Percentiles rank a stretch among this genome's conserved stretches.
phyloP scores from a whole-genome alignment of 768 basidiomycete species.

The Albatrellus ellisii region DNA sequence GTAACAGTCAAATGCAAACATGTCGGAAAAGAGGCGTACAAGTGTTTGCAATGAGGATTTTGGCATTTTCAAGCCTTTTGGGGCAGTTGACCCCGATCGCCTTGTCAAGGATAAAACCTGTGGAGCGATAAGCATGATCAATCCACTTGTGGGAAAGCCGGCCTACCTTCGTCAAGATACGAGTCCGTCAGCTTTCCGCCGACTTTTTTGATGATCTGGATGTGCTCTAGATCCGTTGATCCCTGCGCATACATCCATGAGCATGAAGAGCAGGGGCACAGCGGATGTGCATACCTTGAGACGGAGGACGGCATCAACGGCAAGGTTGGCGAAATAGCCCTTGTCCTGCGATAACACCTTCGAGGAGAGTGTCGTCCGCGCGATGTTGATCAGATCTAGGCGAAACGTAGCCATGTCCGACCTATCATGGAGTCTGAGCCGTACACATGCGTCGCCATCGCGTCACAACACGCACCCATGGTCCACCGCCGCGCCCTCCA shows the following conservation, averaged over 20 bases:
- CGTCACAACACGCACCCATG: slow-evolving; percentile 45
- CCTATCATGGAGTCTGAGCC: slow-evolving; percentile 22
- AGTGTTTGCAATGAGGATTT: slow-evolving; percentile 97
- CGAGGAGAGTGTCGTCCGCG: slow-evolving; percentile 86
- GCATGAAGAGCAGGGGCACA: not conserved
- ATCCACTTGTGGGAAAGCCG: not conserved
- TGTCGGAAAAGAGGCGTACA: slow-evolving; percentile 46
- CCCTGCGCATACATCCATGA: slow-evolving; percentile 37
- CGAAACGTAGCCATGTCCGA: slow-evolving; percentile 66
- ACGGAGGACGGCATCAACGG: slow-evolving; percentile 91
- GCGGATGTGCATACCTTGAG: slow-evolving; percentile 45
- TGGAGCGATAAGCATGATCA: not conserved
- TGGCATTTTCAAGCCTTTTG: slow-evolving; percentile 88
- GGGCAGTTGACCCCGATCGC: slow-evolving; percentile 88
- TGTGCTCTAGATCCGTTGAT: slow-evolving; percentile 93
- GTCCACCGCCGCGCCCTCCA: slow-evolving; percentile 75
- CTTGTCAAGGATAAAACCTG: slow-evolving; percentile 97
- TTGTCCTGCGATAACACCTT: slow-evolving; percentile 97
- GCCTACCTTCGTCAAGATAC: slow-evolving; percentile 87
- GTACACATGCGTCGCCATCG: not conserved
- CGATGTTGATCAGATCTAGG: slow-evolving; percentile 91
- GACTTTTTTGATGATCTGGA: slow-evolving; percentile 99
- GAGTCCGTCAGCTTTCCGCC: slow-evolving; percentile 97
- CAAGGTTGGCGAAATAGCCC: slow-evolving; percentile 94
- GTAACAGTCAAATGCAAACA: not conserved